Conservation (phyloP, 2,329 filamentous ascomycete species). For the Aureobasidium sp. region DNA sequence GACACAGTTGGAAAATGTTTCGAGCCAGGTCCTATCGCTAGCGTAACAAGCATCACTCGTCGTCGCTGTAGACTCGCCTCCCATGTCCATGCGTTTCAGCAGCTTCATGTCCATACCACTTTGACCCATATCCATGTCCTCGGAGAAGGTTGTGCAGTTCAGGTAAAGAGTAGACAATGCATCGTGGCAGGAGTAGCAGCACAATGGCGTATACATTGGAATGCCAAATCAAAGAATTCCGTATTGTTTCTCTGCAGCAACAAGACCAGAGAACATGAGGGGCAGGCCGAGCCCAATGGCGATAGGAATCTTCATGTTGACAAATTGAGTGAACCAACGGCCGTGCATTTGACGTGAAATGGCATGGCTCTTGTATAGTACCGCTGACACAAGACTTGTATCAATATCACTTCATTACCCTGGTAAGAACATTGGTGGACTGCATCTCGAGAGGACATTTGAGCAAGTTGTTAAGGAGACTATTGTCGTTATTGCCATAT, state of each 20-base stretch:
- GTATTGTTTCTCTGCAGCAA: background rate
- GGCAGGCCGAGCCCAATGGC: background rate
- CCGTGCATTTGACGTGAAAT: no score
- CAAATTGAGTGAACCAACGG: no score
- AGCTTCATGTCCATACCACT: background rate
- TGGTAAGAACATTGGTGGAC: background rate
- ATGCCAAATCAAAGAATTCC: constrained; percentile 20
- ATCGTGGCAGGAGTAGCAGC: constrained; percentile 19
- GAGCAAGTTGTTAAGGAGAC: background rate
- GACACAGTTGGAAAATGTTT: constrained; percentile 25
- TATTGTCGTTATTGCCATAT: background rate
- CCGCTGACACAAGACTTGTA: background rate
- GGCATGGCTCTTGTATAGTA: background rate
- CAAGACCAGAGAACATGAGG: background rate
- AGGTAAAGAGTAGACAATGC: constrained; percentile 11
- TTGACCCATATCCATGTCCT: background rate
- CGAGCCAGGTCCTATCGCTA: constrained; percentile 20
- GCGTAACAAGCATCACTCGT: constrained; percentile 24
- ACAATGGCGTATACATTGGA: constrained; percentile 18
- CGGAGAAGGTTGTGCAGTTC: constrained; percentile 6
- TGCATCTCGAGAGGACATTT: background rate
- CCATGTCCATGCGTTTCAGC: constrained; percentile 1
- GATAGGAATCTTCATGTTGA: background rate
- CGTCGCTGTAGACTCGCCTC: constrained; percentile 1
- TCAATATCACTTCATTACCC: background rate